Conservation (phyloP, 2,329 filamentous ascomycete genomes). For the Zalaria obscura region DNA sequence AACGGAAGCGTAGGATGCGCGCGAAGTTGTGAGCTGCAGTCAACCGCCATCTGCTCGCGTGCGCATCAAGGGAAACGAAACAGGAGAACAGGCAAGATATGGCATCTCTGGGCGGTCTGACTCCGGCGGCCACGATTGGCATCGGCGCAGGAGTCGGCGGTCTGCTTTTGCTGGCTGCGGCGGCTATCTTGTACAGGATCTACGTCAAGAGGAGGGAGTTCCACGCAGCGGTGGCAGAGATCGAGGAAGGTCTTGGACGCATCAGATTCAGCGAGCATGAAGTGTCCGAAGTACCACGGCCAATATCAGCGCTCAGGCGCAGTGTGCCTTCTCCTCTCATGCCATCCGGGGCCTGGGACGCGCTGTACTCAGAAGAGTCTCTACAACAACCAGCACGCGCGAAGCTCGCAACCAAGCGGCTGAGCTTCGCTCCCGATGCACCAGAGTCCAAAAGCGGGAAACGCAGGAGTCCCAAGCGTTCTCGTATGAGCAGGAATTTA, state of each 20-base stretch:
- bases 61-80: not conserved
- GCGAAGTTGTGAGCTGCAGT: too few relatives aligned
- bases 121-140: constrained; percentile 5
- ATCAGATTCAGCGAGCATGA: not conserved
- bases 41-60: too few relatives aligned
- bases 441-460: not conserved
- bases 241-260: constrained; percentile 12
- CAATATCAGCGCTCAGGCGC: constrained; percentile 11
- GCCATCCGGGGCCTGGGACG: constrained; percentile 24
- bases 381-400: constrained; percentile 7
- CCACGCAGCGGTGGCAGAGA: constrained; percentile 10
- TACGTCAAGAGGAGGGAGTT: constrained; percentile 11
- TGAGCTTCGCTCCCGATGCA: not conserved
- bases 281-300: constrained; percentile 10
- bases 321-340: constrained; percentile 20
- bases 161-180: constrained; percentile 11
- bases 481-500: not conserved
- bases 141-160: constrained; percentile 15
- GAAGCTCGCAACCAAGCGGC: not conserved
- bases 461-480: not conserved
- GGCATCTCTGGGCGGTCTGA: not conserved
- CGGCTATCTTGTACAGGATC: constrained; percentile 11
- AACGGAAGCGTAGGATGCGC: not conserved
- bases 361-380: constrained; percentile 25
- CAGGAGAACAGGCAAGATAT: not conserved